A percentile compares a stretch with the other conserved stretches of the same genome.
These are phyloP conservation scores for Stagonosporopsis rhizophila DNA, from an alignment of 2,329 filamentous ascomycete genomes.

Conservation along the genomic window DNA sequence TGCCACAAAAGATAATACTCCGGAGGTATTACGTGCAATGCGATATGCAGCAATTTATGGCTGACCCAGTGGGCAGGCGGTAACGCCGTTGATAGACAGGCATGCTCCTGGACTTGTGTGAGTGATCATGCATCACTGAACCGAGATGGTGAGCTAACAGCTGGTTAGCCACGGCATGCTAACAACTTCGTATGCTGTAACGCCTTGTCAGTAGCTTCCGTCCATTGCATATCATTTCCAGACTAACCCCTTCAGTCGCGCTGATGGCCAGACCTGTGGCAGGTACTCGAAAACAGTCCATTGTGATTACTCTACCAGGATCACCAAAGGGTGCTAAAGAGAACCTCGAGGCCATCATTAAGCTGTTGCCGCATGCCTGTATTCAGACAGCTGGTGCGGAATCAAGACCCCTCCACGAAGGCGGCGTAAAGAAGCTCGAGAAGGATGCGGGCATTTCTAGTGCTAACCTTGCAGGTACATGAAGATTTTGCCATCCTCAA, in stretches of 20 bases:
- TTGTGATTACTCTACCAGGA: constrained; percentile 89
- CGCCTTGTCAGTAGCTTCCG: constrained; percentile 76
- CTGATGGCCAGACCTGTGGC: constrained; percentile 96
- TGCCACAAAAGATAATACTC: constrained; percentile 81
- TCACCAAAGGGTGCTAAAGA: constrained; percentile 95
- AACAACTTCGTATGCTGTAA: constrained; percentile 80
- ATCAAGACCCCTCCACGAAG: constrained; percentile 79
- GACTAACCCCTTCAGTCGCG: constrained; percentile 69
- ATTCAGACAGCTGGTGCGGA: constrained; percentile 83
- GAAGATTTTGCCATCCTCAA: too few species aligned
- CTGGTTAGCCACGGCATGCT: constrained; percentile 82
- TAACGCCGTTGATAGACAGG: constrained; percentile 80
- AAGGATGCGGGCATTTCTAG: constrained; percentile 70
- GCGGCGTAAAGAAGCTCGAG: constrained; percentile 84
- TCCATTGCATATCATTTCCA: neutral
- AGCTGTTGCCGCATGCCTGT: constrained; percentile 94
- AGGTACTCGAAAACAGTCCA: constrained; percentile 78
- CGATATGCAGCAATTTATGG: neutral
- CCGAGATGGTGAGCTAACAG: constrained; percentile 22
- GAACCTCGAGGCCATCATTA: constrained; percentile 87
- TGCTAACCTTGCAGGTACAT: constrained; percentile 24
- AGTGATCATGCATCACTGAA: constrained; percentile 30
- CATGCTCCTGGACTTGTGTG: constrained; percentile 86
- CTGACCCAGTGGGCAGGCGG: constrained; percentile 63
- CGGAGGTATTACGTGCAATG: constrained; percentile 68